Conservation (phyloP, 2,329 filamentous ascomycete species). For the Arthroderma uncinatum region DNA sequence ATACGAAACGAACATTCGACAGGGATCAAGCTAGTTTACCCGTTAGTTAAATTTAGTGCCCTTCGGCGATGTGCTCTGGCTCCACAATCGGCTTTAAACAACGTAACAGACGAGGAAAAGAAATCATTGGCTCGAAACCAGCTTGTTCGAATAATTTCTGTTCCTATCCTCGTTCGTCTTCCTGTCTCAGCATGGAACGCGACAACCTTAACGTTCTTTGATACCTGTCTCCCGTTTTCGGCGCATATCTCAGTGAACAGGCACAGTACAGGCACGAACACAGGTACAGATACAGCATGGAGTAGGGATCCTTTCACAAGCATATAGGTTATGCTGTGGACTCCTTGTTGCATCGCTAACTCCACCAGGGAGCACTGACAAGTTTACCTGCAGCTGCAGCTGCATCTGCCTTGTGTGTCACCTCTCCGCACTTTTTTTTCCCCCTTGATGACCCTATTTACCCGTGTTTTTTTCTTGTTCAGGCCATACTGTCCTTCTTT, state of each 20-base stretch:
- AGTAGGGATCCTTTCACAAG: not conserved
- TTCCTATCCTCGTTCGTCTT: not conserved
- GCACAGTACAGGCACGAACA: not conserved
- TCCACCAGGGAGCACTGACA: slow-evolving; percentile 5
- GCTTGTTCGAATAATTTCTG: not conserved
- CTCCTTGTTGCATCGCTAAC: not conserved
- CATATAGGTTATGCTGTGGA: not conserved
- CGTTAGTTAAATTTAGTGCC: slow-evolving; percentile 5
- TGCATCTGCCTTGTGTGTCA: slow-evolving; percentile 1
- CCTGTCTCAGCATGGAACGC: not conserved
- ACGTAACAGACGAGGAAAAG: slow-evolving; percentile 1
- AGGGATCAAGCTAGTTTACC: slow-evolving; percentile 5
- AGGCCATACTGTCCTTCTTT: not conserved
- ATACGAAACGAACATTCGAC: slow-evolving; percentile 1
- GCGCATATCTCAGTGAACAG: not conserved
- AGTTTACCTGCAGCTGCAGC: slow-evolving; percentile 5
- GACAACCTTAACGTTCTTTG: not conserved
- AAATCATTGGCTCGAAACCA: slow-evolving; percentile 2
- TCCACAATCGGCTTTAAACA: slow-evolving; percentile 1
- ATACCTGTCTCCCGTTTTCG: not conserved
- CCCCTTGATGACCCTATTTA: not conserved
- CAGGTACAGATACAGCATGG: not conserved
- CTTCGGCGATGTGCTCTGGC: slow-evolving; percentile 3
- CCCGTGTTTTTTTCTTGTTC: not conserved
- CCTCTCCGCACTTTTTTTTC: not conserved